Conservation (phyloP, 2,329 filamentous ascomycete genomes). For the Fusarium concolor region DNA sequence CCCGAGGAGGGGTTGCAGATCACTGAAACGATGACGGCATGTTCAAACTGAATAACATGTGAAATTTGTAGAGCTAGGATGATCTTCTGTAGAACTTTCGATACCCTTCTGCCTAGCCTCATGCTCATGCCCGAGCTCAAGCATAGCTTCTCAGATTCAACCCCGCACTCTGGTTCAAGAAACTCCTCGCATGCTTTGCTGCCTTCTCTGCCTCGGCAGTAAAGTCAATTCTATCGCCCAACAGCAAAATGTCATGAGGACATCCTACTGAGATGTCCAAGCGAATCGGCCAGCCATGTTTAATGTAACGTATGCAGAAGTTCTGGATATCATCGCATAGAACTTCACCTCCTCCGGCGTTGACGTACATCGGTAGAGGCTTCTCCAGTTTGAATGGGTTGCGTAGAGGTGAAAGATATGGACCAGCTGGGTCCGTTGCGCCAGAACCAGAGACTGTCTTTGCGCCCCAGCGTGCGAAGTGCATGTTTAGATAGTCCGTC, state of each 20-base stretch:
- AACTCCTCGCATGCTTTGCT: slow-evolving; percentile 24
- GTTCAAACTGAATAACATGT: slow-evolving; percentile 7
- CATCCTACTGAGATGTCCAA: slow-evolving; percentile 31
- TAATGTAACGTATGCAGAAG: slow-evolving; percentile 29
- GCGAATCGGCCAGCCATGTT: slow-evolving; percentile 29
- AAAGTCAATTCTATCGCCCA: slow-evolving; percentile 33
- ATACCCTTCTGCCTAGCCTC: background rate
- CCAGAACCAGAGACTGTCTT: slow-evolving; percentile 29
- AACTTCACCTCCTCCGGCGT: slow-evolving; percentile 31
- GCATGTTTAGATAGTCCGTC: slow-evolving; percentile 36
- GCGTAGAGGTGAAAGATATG: slow-evolving; percentile 37
- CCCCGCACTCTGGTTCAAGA: slow-evolving; percentile 19
- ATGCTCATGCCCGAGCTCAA: background rate
- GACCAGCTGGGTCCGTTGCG: slow-evolving; percentile 11
- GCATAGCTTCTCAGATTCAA: slow-evolving; percentile 8
- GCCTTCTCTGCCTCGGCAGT: slow-evolving; percentile 33
- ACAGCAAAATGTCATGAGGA: slow-evolving; percentile 37
- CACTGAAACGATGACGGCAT: background rate
- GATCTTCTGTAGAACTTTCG: background rate
- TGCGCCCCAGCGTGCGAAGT: slow-evolving; percentile 39
- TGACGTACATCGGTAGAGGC: slow-evolving; percentile 29
- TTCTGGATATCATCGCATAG: slow-evolving; percentile 34
- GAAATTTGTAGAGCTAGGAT: slow-evolving; percentile 10
- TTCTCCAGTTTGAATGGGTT: slow-evolving; percentile 24
- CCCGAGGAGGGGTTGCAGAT: background rate